These are phyloP conservation scores for Crithidia fasciculata DNA, from an alignment of 208 protist species.

Conservation along the genomic window DNA sequence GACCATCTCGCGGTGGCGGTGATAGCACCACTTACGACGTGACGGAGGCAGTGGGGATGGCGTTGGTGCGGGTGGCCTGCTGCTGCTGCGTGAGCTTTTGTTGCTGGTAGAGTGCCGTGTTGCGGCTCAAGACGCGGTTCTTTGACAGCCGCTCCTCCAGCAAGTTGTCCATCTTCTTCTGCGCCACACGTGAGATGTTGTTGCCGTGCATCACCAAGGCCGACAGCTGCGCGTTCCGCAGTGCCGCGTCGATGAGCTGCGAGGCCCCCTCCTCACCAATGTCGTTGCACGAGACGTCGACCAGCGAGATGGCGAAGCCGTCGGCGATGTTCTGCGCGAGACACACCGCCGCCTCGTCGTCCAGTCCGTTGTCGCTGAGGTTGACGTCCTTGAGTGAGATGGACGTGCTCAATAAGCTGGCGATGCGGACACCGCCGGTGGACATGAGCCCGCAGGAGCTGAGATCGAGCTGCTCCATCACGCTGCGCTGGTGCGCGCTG, in stretches of 20 bases:
- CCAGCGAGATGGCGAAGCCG: slow-evolving; percentile 56
- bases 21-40: too few species aligned
- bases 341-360: slow-evolving; percentile 78
- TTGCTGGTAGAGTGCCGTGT: slow-evolving; percentile 31
- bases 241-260: slow-evolving; percentile 74
- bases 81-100: slow-evolving; percentile 37
- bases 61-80: slow-evolving; percentile 11
- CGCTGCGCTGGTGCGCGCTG: slow-evolving; percentile 57
- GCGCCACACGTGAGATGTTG: slow-evolving; percentile 76
- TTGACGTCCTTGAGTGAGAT: slow-evolving; percentile 70
- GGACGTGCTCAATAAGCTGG: slow-evolving; percentile 67
- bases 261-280: slow-evolving; percentile 76
- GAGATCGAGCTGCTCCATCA: slow-evolving; percentile 64
- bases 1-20: too few species aligned
- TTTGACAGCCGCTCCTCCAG: slow-evolving; percentile 70
- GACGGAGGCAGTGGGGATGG: neutral
- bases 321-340: slow-evolving; percentile 71
- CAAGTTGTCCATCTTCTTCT: slow-evolving; percentile 85
- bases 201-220: slow-evolving; percentile 82
- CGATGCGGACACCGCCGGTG: slow-evolving; percentile 73
- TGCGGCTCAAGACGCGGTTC: slow-evolving; percentile 53
- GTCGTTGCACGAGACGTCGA: slow-evolving; percentile 79
- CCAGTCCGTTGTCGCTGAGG: slow-evolving; percentile 82
- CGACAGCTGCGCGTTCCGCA: slow-evolving; percentile 68
- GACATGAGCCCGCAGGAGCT: slow-evolving; percentile 73